Percentiles rank a stretch among this genome's conserved stretches.
Conservation (phyloP, 2,329 filamentous ascomycete species). For the Myriosclerotinia curreyana region DNA sequence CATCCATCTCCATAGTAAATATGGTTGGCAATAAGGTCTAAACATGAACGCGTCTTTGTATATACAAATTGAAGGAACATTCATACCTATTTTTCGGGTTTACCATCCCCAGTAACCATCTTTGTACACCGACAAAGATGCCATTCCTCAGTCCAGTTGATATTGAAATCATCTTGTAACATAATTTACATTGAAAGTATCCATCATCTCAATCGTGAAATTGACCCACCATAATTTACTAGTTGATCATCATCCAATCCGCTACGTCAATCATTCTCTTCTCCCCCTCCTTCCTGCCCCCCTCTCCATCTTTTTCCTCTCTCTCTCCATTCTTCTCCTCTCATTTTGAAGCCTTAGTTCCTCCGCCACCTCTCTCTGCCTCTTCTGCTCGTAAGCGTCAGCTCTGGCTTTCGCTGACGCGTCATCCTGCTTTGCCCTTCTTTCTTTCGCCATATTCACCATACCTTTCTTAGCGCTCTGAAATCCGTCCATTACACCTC, state of each 20-base stretch:
- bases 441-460: neutral
- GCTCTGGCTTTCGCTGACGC: neutral
- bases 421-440: conserved; percentile 11
- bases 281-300: neutral
- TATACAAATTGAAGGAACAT: neutral
- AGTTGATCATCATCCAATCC: neutral
- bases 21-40: no score
- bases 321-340: conserved; percentile 9
- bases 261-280: neutral
- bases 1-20: no score
- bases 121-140: neutral
- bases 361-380: conserved; percentile 7
- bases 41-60: neutral
- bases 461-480: conserved; percentile 12
- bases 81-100: neutral
- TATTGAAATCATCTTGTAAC: neutral
- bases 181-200: conserved; percentile 14
- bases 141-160: neutral
- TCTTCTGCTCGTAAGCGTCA: conserved; percentile 12
- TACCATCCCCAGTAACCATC: neutral
- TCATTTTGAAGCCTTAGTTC: conserved; percentile 1
- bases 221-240: neutral
- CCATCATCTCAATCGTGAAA: neutral
- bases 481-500: conserved; percentile 8
- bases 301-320: neutral